A percentile compares a stretch with the other conserved stretches of the same genome.
phyloP scores from a whole-genome alignment of 192 early-diverging fungal species.

The Backusella morwellensis region DNA sequence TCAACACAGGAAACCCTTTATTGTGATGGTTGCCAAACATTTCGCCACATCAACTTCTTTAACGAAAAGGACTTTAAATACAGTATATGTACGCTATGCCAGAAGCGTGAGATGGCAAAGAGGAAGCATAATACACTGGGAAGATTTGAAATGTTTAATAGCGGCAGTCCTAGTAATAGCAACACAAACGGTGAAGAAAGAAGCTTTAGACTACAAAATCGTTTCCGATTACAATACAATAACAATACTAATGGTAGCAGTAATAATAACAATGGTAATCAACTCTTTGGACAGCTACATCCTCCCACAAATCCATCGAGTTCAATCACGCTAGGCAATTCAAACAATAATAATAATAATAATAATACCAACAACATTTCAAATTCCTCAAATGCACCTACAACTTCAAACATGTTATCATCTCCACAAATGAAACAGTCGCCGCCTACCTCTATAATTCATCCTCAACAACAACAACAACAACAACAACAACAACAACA shows the following conservation, averaged over 20 bases:
- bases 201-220: constrained; percentile 1
- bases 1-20: neutral
- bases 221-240: neutral
- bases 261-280: neutral
- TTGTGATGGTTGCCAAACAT: constrained; percentile 4
- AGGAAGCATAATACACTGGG: neutral
- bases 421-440: constrained; percentile 3
- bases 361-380: neutral
- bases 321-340: neutral
- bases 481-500: no score
- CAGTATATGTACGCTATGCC: neutral
- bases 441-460: neutral
- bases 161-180: neutral
- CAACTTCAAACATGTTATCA: neutral
- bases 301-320: neutral
- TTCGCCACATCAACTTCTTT: neutral
- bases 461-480: neutral
- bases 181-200: neutral
- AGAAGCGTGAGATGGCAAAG: neutral
- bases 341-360: neutral
- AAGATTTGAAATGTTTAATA: neutral
- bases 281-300: neutral
- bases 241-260: neutral
- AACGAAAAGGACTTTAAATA: constrained; percentile 2
- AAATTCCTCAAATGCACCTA: neutral